A percentile compares a stretch with the other conserved stretches of the same genome.
These are phyloP conservation scores for Crithidia sp. DNA, from an alignment of 208 protist species.

Conservation along the genomic window DNA sequence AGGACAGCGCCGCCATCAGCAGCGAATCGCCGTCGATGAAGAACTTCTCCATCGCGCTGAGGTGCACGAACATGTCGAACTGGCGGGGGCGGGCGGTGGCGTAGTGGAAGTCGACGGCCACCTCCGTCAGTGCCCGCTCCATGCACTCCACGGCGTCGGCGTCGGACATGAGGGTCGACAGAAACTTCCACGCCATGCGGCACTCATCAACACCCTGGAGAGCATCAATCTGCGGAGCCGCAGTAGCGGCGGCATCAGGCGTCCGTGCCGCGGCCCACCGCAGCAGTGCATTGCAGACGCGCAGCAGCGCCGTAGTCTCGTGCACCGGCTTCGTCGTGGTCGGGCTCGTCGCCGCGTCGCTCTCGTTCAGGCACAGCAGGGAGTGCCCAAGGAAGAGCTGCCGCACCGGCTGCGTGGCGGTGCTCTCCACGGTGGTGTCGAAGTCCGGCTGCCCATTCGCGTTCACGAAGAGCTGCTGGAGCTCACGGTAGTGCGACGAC, in stretches of 20 bases:
- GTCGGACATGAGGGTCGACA: conserved; percentile 40
- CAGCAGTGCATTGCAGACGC: conserved; percentile 39
- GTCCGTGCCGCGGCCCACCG: conserved; percentile 35
- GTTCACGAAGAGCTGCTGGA: conserved; percentile 48
- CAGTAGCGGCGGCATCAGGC: conserved; percentile 28
- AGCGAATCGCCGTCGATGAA: conserved; percentile 93
- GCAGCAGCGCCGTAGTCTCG: conserved; percentile 34
- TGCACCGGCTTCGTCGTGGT: conserved; percentile 31
- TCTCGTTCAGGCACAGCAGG: conserved; percentile 24
- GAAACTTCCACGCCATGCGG: conserved; percentile 85
- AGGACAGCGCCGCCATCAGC: conserved; percentile 83
- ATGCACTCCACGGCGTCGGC: conserved; percentile 41
- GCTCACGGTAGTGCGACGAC: conserved; percentile 66
- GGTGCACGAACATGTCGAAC: conserved; percentile 92
- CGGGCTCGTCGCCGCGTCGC: conserved; percentile 17
- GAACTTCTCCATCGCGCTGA: conserved; percentile 90
- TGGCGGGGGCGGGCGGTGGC: conserved; percentile 76
- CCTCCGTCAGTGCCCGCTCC: conserved; percentile 45
- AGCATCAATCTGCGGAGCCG: conserved; percentile 33
- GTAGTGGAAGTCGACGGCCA: conserved; percentile 79
- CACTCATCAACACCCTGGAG: conserved; percentile 64
- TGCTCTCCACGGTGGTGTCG: conserved; percentile 46
- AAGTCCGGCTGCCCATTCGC: conserved; percentile 59
- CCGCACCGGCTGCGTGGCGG: conserved; percentile 51
- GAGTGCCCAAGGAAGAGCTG: conserved; percentile 57